phyloP scores from a whole-genome alignment of 805 yeast species.

The Candida michaelii region DNA sequence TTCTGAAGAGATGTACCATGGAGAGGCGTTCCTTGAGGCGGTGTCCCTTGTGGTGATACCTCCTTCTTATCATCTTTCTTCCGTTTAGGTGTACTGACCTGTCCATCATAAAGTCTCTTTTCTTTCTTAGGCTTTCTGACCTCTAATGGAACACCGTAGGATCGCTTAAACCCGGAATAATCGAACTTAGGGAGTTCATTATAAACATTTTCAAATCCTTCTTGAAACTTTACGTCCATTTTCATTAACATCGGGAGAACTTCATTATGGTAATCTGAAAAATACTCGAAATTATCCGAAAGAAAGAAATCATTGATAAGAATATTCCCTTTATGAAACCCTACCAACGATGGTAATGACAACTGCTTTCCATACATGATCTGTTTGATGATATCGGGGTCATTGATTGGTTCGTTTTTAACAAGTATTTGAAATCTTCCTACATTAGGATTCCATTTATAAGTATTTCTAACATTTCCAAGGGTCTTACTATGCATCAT shows the following conservation, averaged over 20 bases:
- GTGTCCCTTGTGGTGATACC: no score
- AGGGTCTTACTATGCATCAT: slow-evolving; percentile 28
- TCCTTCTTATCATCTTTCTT: neutral
- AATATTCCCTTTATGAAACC: slow-evolving; percentile 32
- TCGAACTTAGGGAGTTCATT: slow-evolving; percentile 34
- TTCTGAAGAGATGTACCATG: no score
- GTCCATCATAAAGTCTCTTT: neutral
- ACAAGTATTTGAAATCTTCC: slow-evolving; percentile 37
- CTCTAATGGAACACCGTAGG: slow-evolving; percentile 23
- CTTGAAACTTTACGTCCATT: slow-evolving; percentile 26
- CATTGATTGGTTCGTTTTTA: slow-evolving; percentile 24
- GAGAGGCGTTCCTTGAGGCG: no score
- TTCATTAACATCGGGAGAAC: slow-evolving; percentile 30
- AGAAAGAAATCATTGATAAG: slow-evolving; percentile 38
- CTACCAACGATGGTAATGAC: slow-evolving; percentile 28
- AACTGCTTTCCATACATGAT: slow-evolving; percentile 31
- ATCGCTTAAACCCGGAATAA: slow-evolving; percentile 26
- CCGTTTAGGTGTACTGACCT: neutral
- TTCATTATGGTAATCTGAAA: slow-evolving; percentile 39
- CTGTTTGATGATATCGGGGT: slow-evolving; percentile 31
- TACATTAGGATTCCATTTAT: slow-evolving; percentile 35
- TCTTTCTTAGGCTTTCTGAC: slow-evolving; percentile 4
- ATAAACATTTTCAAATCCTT: slow-evolving; percentile 31
- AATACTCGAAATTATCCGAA: slow-evolving; percentile 32
- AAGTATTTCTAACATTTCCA: slow-evolving; percentile 21